Evolutionary conservation across 257 asterid genomes (phyloP), one percentile per base, ranked within the genome.

Genomic region (Solanum sitiens): DNA sequence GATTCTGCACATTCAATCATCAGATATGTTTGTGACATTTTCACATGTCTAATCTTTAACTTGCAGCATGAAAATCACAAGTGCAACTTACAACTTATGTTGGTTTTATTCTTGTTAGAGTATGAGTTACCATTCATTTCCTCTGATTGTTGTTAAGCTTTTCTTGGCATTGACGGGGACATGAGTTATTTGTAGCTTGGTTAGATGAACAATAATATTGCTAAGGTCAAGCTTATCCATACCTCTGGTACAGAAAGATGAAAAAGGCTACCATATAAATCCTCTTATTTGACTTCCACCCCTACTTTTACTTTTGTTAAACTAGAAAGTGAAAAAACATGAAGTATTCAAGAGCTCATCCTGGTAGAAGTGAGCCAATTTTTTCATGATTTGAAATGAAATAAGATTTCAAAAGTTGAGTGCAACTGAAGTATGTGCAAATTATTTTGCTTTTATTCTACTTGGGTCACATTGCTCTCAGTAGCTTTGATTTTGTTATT

Each of bases 1-100:
- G 86, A 47, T 71, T 80, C 79, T 87, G 61, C 61, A 50, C 79
- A 42, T 86, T 87, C 86, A 73, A 83, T 86, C 73, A 76, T 42
- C 56, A 42, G 83, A 42, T n/a, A 76, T 76, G 27, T 76, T 76
- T 87, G 63, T 30, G 91, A 59, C 25, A 76, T 33, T 44, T 70
- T 89, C 37, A 77, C 75, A 16, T 75, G 53, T 70, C 63, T 37
- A 86, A 35, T 32, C 73, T 27, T 70, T 87, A 18, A 56, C 35
- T 42, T 76, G 61, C 61, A 40, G 23, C 61, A 6, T 14, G 47
- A n/a, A 23, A 75, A 12, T 75, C 83, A 75, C 83, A 23, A 74
- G 37, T 77, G n/a, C 84, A 35, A 14, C 83, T 47, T 40, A 25
- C 59, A 11, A 23, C 84, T 25, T 42, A 3, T 76, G 45, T 76